phyloP scores from a whole-genome alignment of 176 grass and related monocot genomes.

The Areca catechu region DNA sequence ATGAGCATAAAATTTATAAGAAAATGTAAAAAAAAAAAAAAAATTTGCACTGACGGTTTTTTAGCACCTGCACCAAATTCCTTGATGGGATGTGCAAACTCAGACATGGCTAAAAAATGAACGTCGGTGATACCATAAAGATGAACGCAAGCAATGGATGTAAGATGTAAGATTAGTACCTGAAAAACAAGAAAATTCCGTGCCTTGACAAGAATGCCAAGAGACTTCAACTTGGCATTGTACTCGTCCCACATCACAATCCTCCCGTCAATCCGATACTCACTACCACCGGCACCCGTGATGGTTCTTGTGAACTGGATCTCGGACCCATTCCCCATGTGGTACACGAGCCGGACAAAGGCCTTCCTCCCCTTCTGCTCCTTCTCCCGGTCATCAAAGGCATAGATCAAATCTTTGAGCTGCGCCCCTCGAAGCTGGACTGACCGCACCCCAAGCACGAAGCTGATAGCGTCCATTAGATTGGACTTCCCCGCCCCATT shows the following conservation, averaged over 20 bases:
- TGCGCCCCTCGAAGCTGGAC: conserved; percentile 74
- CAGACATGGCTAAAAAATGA: too few species aligned
- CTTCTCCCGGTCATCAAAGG: conserved; percentile 86
- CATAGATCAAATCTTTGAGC: conserved; percentile 95
- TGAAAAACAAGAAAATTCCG: conserved; percentile 97
- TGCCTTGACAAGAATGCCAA: conserved; percentile 95
- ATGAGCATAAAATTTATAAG: too few species aligned
- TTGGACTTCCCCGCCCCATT: conserved; percentile 95
- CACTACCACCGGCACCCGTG: conserved; percentile 58
- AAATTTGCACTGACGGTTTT: too few species aligned
- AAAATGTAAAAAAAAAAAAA: too few species aligned
- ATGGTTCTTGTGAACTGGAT: conserved; percentile 76
- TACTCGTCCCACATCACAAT: conserved; percentile 69
- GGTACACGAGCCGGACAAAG: conserved; percentile 78
- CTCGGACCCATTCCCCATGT: conserved; percentile 31
- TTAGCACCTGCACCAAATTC: too few species aligned
- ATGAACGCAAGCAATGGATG: too few species aligned
- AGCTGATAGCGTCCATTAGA: conserved; percentile 98
- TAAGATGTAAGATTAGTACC: conserved; percentile 19
- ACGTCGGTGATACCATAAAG: too few species aligned
- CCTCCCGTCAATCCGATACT: conserved; percentile 60
- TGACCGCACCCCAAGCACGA: conserved; percentile 82
- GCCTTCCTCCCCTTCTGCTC: conserved; percentile 75
- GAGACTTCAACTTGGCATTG: conserved; percentile 81
- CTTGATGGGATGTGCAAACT: too few species aligned